Base-by-base conservation (phyloP, 228 moss, liverwort and hornwort genomes). In the Sphagnum fallax region DNA sequence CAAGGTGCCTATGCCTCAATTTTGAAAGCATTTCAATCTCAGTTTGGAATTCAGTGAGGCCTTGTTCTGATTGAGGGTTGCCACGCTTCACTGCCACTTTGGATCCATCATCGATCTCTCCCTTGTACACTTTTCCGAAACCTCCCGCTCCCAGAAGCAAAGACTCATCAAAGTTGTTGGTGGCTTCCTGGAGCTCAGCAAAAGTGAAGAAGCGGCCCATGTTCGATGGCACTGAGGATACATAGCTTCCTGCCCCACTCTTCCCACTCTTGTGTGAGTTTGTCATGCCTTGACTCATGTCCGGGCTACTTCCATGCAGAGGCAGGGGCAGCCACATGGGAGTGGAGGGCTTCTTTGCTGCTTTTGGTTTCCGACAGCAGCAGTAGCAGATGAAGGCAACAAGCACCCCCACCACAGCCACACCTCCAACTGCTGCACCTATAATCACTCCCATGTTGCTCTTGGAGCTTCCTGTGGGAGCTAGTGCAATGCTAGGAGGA, bases 111-210 rank as follows among this genome's bases (percentile, higher is more conserved):
- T 94, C 94, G 13, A 94, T 86, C 63, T 94, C 86, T 0, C 89
- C 94, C 74, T 88, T 90, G 62, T 91, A 94, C 6, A 94, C 94
- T 72, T 94, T 94, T 5, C 94, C 94, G 18, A 94, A 94, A 0
- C 94, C 94, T 15, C 94, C 95, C 0, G 90, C 92, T 6, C 95
- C 95, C 7, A 95, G 83, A 14, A 90, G 81, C 49, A 95, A 64
- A 4, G 80, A 75, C 50, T 95, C 92, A 52, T 95, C 90, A 53
- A 95, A 95, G 75, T 92, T 82, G 63, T 95, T 92, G 14, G 95
- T 90, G 5, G 91, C 91, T 52, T 92, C 95, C 50, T 83, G 88
- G 6, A 95, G 76, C 90, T 95, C 95, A 16, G 87, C 87, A 50
- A 95, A 95, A 0, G 90, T 92, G 67, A 95, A 95, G 71, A 89